Conservation (phyloP, 352 stramenopile genomes). For the Thalassiosira livingstoniorum region DNA sequence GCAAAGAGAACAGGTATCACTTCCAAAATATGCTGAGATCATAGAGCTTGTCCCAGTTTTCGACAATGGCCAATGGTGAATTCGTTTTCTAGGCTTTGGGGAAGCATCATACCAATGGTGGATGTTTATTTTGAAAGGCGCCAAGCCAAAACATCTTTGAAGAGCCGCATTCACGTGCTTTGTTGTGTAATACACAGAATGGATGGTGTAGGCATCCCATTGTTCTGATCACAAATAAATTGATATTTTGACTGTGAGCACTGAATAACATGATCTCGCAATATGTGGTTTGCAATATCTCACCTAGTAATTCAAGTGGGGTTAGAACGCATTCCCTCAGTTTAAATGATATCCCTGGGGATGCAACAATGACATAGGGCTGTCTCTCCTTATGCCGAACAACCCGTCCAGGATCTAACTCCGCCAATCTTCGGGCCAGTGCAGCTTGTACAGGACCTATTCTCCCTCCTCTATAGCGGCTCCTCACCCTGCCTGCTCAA, state of each 20-base stretch:
- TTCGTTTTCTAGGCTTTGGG: constrained; percentile 77
- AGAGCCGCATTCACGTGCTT: constrained; percentile 85
- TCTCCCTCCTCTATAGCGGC: constrained; percentile 75
- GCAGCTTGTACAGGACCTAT: constrained; percentile 83
- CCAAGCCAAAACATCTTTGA: constrained; percentile 79
- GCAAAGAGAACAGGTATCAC: constrained; percentile 82
- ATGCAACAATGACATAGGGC: constrained; percentile 85
- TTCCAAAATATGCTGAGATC: constrained; percentile 85
- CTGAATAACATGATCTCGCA: no score
- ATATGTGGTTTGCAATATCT: not conserved
- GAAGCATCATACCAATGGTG: constrained; percentile 77
- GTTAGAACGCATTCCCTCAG: constrained; percentile 81
- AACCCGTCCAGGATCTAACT: constrained; percentile 77
- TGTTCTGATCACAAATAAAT: constrained; percentile 78
- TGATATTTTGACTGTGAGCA: no score
- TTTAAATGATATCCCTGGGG: constrained; percentile 69
- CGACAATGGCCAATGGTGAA: constrained; percentile 83
- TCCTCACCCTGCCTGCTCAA: constrained; percentile 82
- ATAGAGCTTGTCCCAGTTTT: constrained; percentile 70
- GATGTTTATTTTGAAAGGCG: constrained; percentile 76
- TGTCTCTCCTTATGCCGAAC: constrained; percentile 81
- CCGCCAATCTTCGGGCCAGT: constrained; percentile 74
- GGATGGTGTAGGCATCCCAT: constrained; percentile 83
- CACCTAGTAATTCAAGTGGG: constrained; percentile 29
- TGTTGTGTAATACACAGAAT: constrained; percentile 83